Conservation (phyloP, 768 basidiomycete genomes). For the Tephrocybe sp. region DNA sequence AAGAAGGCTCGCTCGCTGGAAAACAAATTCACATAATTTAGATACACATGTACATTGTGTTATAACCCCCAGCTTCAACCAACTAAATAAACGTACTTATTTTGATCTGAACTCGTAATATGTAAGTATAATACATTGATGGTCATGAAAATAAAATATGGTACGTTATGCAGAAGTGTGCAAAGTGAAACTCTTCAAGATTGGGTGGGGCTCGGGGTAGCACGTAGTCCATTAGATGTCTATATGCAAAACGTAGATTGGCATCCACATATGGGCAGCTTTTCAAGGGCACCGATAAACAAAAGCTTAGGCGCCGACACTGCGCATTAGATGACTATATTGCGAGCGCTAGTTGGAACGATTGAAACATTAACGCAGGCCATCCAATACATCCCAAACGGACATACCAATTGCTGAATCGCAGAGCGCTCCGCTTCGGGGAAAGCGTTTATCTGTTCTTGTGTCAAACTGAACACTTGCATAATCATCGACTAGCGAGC, state of each 20-base stretch:
- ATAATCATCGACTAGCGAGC: conserved; percentile 67
- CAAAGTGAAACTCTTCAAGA: no score
- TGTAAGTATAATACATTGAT: neutral
- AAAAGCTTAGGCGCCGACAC: conserved; percentile 15
- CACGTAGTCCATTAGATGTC: conserved; percentile 1
- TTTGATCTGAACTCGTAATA: neutral
- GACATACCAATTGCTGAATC: conserved; percentile 72
- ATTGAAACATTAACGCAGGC: neutral
- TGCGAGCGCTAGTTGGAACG: conserved; percentile 30
- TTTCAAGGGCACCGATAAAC: no score
- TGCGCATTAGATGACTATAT: conserved; percentile 37
- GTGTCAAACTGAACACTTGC: conserved; percentile 80
- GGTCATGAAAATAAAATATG: neutral
- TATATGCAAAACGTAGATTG: neutral
- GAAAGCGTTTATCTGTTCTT: conserved; percentile 78
- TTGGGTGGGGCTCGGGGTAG: neutral
- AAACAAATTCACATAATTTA: conserved; percentile 36
- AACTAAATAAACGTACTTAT: conserved; percentile 3
- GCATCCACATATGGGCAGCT: conserved; percentile 2
- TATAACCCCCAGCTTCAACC: neutral
- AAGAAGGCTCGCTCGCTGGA: conserved; percentile 50
- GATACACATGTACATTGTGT: neutral
- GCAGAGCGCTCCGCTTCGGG: conserved; percentile 77
- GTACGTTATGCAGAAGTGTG: no score
- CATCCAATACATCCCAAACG: conserved; percentile 6